Conservation (phyloP, 306 rosid genomes). For the Vigna nakashimae region DNA sequence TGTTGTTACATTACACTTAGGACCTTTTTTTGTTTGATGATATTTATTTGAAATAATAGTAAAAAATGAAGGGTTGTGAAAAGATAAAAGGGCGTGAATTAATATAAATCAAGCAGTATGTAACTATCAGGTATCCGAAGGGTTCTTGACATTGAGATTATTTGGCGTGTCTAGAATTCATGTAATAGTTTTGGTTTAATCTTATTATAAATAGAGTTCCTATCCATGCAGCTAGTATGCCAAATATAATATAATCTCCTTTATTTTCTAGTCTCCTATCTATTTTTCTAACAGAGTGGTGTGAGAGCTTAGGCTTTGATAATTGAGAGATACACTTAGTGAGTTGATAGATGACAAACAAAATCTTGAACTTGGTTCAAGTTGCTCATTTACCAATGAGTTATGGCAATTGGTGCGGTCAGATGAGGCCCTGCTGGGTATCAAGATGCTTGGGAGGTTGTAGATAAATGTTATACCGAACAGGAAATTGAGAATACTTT, state of each 20-base stretch:
- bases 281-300: background rate
- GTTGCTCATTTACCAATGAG: background rate
- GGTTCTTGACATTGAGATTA: too few relatives aligned
- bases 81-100: too few relatives aligned
- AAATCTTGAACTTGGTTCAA: background rate
- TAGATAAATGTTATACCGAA: background rate
- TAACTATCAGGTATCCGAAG: too few relatives aligned
- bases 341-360: background rate
- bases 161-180: background rate
- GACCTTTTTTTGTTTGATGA: conserved; percentile 23
- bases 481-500: background rate
- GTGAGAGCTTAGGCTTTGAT: too few relatives aligned
- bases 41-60: too few relatives aligned
- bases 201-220: background rate
- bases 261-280: background rate
- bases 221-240: background rate
- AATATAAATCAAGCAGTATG: too few relatives aligned
- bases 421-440: background rate
- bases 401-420: background rate
- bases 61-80: too few relatives aligned
- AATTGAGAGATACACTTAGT: background rate
- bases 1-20: conserved; percentile 9
- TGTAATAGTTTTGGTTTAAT: background rate
- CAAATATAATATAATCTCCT: background rate
- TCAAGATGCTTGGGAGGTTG: background rate